Base-by-base conservation (phyloP, 164 flowering plant species). In the Amborella trichopoda region DNA sequence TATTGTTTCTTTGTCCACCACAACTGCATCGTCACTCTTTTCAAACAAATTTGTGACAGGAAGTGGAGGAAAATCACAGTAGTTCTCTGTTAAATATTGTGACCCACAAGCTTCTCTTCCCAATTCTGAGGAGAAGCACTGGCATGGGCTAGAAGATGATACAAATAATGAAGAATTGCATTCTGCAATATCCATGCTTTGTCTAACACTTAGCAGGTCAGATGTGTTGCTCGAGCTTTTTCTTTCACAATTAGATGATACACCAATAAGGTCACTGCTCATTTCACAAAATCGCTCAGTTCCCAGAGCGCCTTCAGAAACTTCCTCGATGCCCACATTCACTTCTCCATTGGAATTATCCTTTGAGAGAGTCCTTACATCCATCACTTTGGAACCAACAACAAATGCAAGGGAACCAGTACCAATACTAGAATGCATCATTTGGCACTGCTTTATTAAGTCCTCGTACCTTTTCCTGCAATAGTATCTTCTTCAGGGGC, bases 311-410 rank as follows among this genome's bases (percentile, higher is more conserved):
- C 52, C 70, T 45, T 51, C 54, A 52, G 75, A 74, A 68, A 65
- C 55, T 56, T 45, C 53, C 53, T 55, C 49, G 42, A 57, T 64
- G 67, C 50, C 39, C 13, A 18, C 36, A 45, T 62, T 71, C 53
- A 65, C 66, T 59, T 73, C 75, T 33, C 57, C 59, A 56, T 37
- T 48, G 23, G 49, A 46, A 41, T 62, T 72, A 42, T 69, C 75
- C 63, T 68, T 76, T 43, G 81, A 70, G 32, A 69, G 46, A 40
- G 68, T 71, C 58, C 95, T 69, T 65, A 72, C 65, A 70, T 85
- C 95, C 95, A 85, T 77, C 57, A 85, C 81, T 63, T 85, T 85
- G 41, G 95, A 80, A 6, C 95, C 95, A 51, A 82, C 88, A 54
- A 61, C 74, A 68, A 72, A 78, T 11, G 95, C 95, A 58, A 82